Evolutionary conservation across 1,139 yeast genomes (phyloP).

Genomic region (Candida labiduridarum): DNA sequence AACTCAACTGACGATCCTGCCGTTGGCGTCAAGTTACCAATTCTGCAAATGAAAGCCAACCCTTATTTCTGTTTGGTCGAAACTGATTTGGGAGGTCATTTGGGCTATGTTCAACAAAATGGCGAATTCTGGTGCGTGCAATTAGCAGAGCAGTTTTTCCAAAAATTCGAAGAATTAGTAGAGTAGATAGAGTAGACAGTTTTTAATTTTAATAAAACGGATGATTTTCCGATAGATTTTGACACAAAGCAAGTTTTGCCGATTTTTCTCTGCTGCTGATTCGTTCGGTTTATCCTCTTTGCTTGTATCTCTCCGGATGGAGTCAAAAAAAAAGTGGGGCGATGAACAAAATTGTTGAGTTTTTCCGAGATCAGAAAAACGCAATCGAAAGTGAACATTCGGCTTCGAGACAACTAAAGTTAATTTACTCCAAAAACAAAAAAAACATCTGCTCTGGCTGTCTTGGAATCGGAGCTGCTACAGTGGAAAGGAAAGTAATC

Average conservation of each 20-base stretch:
- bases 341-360: not conserved
- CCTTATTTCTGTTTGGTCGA: constrained; percentile 40
- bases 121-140: constrained; percentile 76
- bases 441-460: too few relatives aligned
- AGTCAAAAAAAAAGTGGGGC: not conserved
- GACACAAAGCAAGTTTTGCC: not conserved
- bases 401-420: too few relatives aligned
- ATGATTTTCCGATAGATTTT: not conserved
- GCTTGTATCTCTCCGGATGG: not conserved
- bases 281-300: not conserved
- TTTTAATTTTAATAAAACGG: too few relatives aligned
- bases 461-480: too few relatives aligned
- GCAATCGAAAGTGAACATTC: too few relatives aligned
- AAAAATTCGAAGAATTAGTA: constrained; percentile 41
- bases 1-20: constrained; percentile 86
- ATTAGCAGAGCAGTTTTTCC: constrained; percentile 63
- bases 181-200: constrained; percentile 7
- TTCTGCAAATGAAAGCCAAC: constrained; percentile 27
- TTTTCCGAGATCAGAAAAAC: not conserved
- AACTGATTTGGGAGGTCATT: constrained; percentile 61
- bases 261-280: not conserved
- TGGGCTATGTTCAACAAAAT: constrained; percentile 57
- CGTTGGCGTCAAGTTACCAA: constrained; percentile 52
- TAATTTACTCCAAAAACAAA: too few relatives aligned
- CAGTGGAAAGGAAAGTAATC: too few relatives aligned